phyloP scores from a whole-genome alignment of 306 rosid genomes.

The Inga oerstediana region DNA sequence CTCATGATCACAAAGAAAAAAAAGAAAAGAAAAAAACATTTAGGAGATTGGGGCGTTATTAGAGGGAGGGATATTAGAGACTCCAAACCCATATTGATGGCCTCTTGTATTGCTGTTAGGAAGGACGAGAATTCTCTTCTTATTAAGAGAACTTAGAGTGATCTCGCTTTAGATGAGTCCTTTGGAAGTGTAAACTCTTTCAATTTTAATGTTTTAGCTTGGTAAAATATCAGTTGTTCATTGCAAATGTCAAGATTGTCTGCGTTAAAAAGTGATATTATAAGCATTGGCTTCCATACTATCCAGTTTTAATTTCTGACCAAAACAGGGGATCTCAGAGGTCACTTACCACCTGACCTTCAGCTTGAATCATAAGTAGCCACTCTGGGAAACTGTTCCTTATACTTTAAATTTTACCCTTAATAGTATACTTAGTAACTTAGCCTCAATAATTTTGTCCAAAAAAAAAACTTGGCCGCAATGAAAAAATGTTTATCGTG shows the following conservation, averaged over 20 bases:
- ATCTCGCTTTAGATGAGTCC: background rate
- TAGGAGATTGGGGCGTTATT: too few relatives aligned
- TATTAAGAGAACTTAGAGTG: slow-evolving; percentile 1
- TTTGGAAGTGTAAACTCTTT: background rate
- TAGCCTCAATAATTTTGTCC: too few relatives aligned
- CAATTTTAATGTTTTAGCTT: background rate
- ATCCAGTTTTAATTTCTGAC: background rate
- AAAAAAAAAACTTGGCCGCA: background rate
- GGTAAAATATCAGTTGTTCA: background rate
- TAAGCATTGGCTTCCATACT: background rate
- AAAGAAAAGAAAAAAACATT: too few relatives aligned
- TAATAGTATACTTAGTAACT: background rate
- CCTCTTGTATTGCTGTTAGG: background rate
- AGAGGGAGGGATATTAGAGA: too few relatives aligned
- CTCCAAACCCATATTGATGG: too few relatives aligned
- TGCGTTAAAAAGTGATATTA: background rate
- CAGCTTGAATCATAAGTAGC: background rate
- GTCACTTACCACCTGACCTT: background rate
- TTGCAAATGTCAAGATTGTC: background rate
- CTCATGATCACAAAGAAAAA: too few relatives aligned
- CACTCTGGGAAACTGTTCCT: background rate
- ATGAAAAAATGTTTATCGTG: slow-evolving; percentile 18
- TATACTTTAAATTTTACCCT: slow-evolving; percentile 2
- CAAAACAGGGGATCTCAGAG: background rate
- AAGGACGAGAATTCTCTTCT: slow-evolving; percentile 17